Conservation (phyloP, 169 alveolate species). For the Babesia divergens region DNA sequence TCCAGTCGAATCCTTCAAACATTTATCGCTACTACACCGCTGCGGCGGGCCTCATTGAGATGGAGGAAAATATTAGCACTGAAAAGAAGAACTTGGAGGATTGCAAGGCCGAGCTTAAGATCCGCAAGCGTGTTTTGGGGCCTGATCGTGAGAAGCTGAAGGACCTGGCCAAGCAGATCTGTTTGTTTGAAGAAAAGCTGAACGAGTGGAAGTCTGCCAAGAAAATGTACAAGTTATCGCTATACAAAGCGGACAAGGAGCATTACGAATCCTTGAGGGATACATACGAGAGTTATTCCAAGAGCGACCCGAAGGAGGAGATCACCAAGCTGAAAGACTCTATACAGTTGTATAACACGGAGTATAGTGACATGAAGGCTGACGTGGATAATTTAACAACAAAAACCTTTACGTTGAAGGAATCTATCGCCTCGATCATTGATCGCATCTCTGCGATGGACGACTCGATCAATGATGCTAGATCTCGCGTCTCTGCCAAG, state of each 20-base stretch:
- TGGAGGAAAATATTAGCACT: conserved; percentile 45
- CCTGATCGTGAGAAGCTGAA: conserved; percentile 68
- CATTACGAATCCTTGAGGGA: conserved; percentile 48
- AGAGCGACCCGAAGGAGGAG: conserved; percentile 61
- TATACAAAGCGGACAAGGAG: conserved; percentile 57
- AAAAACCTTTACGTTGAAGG: conserved; percentile 39
- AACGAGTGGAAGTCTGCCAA: conserved; percentile 64
- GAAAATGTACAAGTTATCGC: conserved; percentile 60
- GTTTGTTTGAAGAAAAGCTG: conserved; percentile 57
- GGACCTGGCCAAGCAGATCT: conserved; percentile 50
- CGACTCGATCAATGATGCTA: conserved; percentile 51
- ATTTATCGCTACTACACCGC: conserved; percentile 69
- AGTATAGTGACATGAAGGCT: conserved; percentile 23
- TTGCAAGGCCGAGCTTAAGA: conserved; percentile 63
- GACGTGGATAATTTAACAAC: conserved; percentile 37
- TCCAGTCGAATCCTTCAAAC: conserved; percentile 61
- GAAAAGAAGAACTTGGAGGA: conserved; percentile 62
- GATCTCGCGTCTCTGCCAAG: conserved; percentile 30
- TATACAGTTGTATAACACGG: conserved; percentile 9
- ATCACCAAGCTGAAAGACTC: conserved; percentile 46
- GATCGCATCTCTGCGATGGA: conserved; percentile 39
- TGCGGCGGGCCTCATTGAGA: conserved; percentile 71
- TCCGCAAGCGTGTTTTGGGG: conserved; percentile 55
- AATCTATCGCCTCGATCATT: conserved; percentile 25
- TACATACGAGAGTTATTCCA: conserved; percentile 51